Base-by-base conservation (phyloP, 805 yeast genomes). In the Candida sphagnicola region DNA sequence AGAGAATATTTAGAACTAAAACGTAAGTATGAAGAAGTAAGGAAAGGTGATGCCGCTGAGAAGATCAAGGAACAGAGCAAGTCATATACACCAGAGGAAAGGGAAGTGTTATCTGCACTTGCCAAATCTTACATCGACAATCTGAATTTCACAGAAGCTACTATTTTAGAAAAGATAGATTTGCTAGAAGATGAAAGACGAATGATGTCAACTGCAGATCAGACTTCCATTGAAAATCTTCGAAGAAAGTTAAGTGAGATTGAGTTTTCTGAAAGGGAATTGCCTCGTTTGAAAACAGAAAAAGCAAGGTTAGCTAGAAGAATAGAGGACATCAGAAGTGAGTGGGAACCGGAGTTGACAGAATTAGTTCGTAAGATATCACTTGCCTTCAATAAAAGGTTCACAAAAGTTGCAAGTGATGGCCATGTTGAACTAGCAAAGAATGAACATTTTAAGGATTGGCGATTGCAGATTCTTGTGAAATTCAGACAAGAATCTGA, bases 391-490 rank as follows among this genome's bases (percentile, higher is more conserved):
- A 65, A 83, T 11, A 64, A 67, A 16, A 74, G 85, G 36, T 87
- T 93, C 57, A 65, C 70, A 4, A 68, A 76, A 8, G 89, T 89
- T 23, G 95, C 95, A 2, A 84, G 91, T 57, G 88, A 81, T 18
- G 99, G 99, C n/a, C 79, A 76, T 47, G 87, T 93, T 4, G 66
- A 89, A 30, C 70, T 74, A 10, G 71, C 72, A 25, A 72, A 69
- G 24, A 71, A 67, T 15, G 76, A 72, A 2, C 62, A 74, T 42
- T 87, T 65, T 53, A 65, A 73, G 14, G 81, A 87, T 35, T 93
- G 99, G 99, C 77, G 78, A 49, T 62, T 93, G 36, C 85, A 85
- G 43, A 86, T 95, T 31, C 57, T 79, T 57, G 98, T 93, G 6
- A 80, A 87, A 45, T 93, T 93, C 58, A 74, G 99, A 53, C 88